Evolutionary conservation across 2,329 filamentous ascomycete species (phyloP).

Genomic region (Scytalidium lignicola): DNA sequence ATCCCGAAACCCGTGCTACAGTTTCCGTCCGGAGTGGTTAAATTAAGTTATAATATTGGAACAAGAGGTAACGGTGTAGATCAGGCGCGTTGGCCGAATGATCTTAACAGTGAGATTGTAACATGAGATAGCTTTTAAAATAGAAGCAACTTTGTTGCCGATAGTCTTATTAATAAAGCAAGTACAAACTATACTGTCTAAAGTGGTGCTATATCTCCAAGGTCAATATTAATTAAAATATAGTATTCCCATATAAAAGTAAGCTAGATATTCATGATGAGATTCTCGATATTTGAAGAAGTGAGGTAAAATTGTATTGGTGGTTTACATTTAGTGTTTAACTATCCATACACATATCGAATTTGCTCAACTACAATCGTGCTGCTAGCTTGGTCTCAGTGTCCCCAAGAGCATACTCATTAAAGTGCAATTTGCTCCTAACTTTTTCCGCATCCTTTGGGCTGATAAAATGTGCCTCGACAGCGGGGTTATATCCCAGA

Average conservation of each 20-base stretch:
- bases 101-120: constrained; percentile 34
- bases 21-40: constrained; percentile 32
- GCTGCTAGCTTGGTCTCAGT: not conserved
- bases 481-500: constrained; percentile 87
- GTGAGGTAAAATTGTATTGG: no score
- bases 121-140: not conserved
- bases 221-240: not conserved
- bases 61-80: constrained; percentile 46
- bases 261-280: no score
- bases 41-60: constrained; percentile 41
- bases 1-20: constrained; percentile 38
- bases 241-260: not conserved
- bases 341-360: no score
- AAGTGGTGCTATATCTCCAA: not conserved
- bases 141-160: no score
- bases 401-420: not conserved
- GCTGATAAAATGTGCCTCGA: constrained; percentile 51
- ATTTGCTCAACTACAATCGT: not conserved
- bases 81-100: constrained; percentile 39
- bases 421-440: not conserved
- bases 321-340: no score
- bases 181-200: not conserved
- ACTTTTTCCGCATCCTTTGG: not conserved
- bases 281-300: no score
- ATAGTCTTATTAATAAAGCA: no score